Evolutionary conservation across 2,329 filamentous ascomycete genomes (phyloP), one percentile per base, ranked within the genome.

Genomic region (Drechslerella stenobrocha): DNA sequence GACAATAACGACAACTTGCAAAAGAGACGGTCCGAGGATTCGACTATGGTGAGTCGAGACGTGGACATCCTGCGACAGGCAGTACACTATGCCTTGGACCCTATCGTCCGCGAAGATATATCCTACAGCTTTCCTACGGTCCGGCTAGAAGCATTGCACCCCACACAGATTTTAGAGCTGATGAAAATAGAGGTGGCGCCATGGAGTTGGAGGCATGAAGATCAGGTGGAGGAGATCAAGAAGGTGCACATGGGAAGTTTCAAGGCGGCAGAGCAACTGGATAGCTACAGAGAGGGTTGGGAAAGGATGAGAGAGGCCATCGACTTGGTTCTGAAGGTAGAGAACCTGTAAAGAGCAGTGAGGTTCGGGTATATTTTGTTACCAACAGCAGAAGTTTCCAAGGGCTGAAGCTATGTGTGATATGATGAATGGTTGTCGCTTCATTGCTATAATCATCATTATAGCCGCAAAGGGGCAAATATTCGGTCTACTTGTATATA

Each of bases 201-300:
- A 9, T 67, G 63, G 63, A 60, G 45, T 23, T 67, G 55, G 55
- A 15, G 23, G 13, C 55, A 67, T 5, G 63, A 67, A n/a, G 37
- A 67, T 32, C 44, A 52, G 3, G 22, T 56, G 40, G 55, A 56
- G 8, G 2, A n/a, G 9, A 26, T 60, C 1, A 67, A 18, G 9
- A 56, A 26, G 11, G 1, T 42, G 1, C 55, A 48, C 40, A 6
- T 45, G 9, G 46, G 32, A 9, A 60, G 55, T 28, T 1, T 6
- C 5, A 15, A 23, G 13, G 52, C 35, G 20, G 11, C 30, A 20
- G 11, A 44, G 7, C 22, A 67, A 5, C 44, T 67, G 30, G 55
- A 56, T 3, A 18, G 8, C 15, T 51, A 37, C 18, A 60, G 63
- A 42, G 20, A 32, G 4, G 34, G 47, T n/a, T 67, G 63, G 63